Base-by-base conservation (phyloP, 306 rosid species). In the Cicer chorassanicum region DNA sequence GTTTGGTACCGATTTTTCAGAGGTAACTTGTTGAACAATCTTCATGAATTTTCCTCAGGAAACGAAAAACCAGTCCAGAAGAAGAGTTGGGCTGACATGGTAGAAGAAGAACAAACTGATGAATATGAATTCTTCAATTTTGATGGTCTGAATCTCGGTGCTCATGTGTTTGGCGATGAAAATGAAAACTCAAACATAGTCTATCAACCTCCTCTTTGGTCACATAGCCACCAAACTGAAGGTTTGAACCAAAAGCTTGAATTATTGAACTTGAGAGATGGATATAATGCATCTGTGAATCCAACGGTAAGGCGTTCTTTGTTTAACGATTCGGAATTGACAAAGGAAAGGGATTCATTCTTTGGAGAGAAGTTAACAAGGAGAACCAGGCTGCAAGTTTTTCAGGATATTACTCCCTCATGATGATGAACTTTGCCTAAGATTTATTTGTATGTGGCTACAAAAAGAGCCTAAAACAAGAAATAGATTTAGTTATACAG, bases 51-150 rank as follows among this genome's bases (percentile, higher is more conserved):
- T 41, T 12, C 24, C 6, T 46, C 76, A 36, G 86, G 78, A 73
- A 78, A 50, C 39, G 16, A 14, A 49, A 71, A 82, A 44, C 55
- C 75, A 15, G 21, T 54, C 5, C 56, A 34, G 70, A 87, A 87
- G 90, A 94, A 90, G 78, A 92, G 99, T 46, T 94, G 99, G 99
- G 99, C 99, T 64, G 99, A 94, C 65, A 82, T 92, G 81, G 96
- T 68, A 10, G 97, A 94, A 85, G 99, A 93, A 85, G 98, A 91
- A 56, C 95, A 93, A 84, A 83, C 84, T 72, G 95, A 89, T 74
- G 90, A 83, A 36, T 16, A 75, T 6, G 76, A 63, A 5, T 38
- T 85, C 39, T 69, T 71, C 34, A 34, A 57, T 55, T 65, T 72
- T 61, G 86, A 50, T 65, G 36, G 36, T 29, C 36, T 29, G 36